A percentile compares a stretch with the other conserved stretches of the same genome.
These are phyloP conservation scores for Boletus pseudo-olivaceus DNA, from an alignment of 768 basidiomycete species.

Conservation along the genomic window DNA sequence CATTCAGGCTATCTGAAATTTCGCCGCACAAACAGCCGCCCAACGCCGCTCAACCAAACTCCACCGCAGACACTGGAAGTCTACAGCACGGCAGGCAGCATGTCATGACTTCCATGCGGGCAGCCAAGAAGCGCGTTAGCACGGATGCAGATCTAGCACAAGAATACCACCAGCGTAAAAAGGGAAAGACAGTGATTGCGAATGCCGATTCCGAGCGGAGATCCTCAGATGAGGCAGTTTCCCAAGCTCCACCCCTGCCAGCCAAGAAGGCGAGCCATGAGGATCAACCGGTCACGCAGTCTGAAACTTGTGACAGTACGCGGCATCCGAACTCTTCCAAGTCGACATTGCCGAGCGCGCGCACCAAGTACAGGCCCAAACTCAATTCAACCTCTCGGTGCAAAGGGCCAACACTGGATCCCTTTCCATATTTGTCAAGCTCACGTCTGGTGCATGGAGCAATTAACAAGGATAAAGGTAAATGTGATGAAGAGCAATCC, in stretches of 20 bases:
- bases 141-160: conserved; percentile 22
- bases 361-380: conserved; percentile 30
- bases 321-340: conserved; percentile 5
- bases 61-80: conserved; percentile 9
- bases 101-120: conserved; percentile 40
- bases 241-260: neutral
- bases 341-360: conserved; percentile 21
- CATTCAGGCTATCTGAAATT: conserved; percentile 49
- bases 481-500: conserved; percentile 4
- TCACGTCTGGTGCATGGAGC: conserved; percentile 10
- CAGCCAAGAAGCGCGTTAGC: conserved; percentile 47
- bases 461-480: conserved; percentile 9
- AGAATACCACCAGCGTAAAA: conserved; percentile 28
- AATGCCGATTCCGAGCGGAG: conserved; percentile 7
- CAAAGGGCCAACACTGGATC: conserved; percentile 17
- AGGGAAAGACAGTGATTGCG: conserved; percentile 25
- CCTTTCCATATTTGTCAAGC: conserved; percentile 19
- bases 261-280: conserved; percentile 2
- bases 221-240: conserved; percentile 17
- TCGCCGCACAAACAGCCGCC: conserved; percentile 38
- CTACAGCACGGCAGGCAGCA: conserved; percentile 17
- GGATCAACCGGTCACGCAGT: conserved; percentile 2
- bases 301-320: conserved; percentile 3
- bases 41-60: neutral
- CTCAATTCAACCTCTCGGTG: conserved; percentile 2